Evolutionary conservation across 23 red algal genomes (phyloP).

Genomic region (Gracilaria domingensis): DNA sequence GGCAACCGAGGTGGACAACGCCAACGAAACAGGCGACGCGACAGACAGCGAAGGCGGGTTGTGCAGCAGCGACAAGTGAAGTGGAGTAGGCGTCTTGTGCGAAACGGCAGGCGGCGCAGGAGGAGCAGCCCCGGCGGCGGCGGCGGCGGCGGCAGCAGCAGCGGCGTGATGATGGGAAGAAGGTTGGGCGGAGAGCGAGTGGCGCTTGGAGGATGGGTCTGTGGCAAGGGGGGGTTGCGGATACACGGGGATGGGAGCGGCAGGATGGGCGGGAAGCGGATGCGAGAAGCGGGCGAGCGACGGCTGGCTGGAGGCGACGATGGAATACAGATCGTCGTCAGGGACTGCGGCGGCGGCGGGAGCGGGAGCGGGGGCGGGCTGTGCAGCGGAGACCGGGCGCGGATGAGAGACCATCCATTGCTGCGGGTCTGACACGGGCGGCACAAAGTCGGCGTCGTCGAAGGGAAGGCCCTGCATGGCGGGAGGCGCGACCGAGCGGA

Average conservation of each 20-base stretch:
- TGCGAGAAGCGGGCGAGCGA: background rate
- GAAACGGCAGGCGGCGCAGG: background rate
- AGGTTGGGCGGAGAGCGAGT: background rate
- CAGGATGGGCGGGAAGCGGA: background rate
- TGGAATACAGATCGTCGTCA: constrained; percentile 41
- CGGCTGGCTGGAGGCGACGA: constrained; percentile 22
- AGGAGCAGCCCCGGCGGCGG: background rate
- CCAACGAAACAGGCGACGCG: background rate
- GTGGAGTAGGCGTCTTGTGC: background rate
- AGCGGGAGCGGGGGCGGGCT: background rate
- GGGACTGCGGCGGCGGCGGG: background rate
- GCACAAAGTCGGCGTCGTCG: constrained; percentile 47
- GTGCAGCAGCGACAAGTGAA: background rate
- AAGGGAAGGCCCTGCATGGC: constrained; percentile 54
- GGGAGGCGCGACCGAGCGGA: background rate
- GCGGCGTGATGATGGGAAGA: background rate
- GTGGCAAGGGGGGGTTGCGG: no score
- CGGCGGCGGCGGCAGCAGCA: background rate
- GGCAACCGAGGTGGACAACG: constrained; percentile 10
- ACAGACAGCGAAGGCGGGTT: constrained; percentile 2
- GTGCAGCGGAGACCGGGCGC: no score
- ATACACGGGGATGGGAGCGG: background rate
- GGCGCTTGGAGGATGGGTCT: background rate
- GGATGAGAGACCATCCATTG: constrained; percentile 27
- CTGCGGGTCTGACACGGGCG: background rate